These are phyloP conservation scores for Penicillium sp. DNA, from an alignment of 2,329 filamentous ascomycete species.

Conservation along the genomic window DNA sequence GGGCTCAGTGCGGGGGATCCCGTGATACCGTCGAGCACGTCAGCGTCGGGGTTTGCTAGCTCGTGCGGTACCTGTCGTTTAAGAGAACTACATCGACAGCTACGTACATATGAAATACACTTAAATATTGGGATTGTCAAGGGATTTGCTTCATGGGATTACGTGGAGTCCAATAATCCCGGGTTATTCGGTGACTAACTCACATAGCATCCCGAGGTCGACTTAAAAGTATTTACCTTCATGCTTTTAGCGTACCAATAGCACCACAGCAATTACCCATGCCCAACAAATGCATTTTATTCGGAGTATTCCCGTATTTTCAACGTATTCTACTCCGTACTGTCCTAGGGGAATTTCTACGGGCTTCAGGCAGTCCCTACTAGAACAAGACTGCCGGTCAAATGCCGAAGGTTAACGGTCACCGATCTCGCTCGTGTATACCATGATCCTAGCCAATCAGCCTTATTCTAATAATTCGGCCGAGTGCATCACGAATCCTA, in stretches of 20 bases:
- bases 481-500: background rate
- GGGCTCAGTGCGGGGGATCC: constrained; percentile 22
- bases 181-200: background rate
- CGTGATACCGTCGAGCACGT: constrained; percentile 27
- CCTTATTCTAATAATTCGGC: background rate
- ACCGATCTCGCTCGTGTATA: background rate
- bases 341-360: background rate
- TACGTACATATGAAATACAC: background rate
- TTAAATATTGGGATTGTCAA: background rate
- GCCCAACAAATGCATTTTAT: background rate
- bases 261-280: constrained; percentile 6
- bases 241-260: constrained; percentile 2
- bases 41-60: constrained; percentile 22
- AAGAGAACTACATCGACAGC: background rate
- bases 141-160: background rate
- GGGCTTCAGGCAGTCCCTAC: background rate
- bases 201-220: background rate
- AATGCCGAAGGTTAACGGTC: constrained; percentile 1
- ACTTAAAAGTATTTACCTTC: background rate
- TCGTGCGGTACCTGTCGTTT: background rate
- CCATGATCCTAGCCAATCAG: background rate
- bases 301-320: background rate
- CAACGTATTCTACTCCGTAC: background rate
- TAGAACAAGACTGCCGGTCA: constrained; percentile 3
- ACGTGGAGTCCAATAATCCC: background rate